Evolutionary conservation across 2,329 filamentous ascomycete genomes (phyloP).

Genomic region (Alternaria solani): DNA sequence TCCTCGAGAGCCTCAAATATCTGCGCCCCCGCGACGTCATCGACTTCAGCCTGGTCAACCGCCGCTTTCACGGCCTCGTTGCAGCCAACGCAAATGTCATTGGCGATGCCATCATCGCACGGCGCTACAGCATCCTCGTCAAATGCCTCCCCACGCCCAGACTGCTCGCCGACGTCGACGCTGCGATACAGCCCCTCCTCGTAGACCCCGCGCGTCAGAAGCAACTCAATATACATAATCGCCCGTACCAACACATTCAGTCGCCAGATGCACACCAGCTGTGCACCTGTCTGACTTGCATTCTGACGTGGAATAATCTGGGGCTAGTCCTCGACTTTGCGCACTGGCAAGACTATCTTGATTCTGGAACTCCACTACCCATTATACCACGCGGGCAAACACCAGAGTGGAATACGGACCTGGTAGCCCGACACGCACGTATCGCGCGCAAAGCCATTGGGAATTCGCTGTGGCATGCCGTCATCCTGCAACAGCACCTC

Average conservation of each 20-base stretch:
- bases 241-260: slow-evolving; percentile 62
- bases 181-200: slow-evolving; percentile 49
- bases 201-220: slow-evolving; percentile 54
- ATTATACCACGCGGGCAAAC: slow-evolving; percentile 59
- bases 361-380: slow-evolving; percentile 61
- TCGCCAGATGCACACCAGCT: slow-evolving; percentile 57
- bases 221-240: slow-evolving; percentile 57
- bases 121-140: slow-evolving; percentile 61
- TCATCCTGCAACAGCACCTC: slow-evolving; percentile 59
- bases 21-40: slow-evolving; percentile 63
- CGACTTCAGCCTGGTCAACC: slow-evolving; percentile 55
- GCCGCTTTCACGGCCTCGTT: slow-evolving; percentile 56
- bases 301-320: slow-evolving; percentile 65
- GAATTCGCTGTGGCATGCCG: slow-evolving; percentile 61
- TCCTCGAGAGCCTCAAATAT: slow-evolving; percentile 58
- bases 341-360: slow-evolving; percentile 63
- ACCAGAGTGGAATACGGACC: slow-evolving; percentile 60
- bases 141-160: slow-evolving; percentile 63
- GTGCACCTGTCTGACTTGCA: slow-evolving; percentile 66
- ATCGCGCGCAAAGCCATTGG: slow-evolving; percentile 58
- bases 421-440: slow-evolving; percentile 55
- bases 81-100: slow-evolving; percentile 55
- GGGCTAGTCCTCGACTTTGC: slow-evolving; percentile 64
- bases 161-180: slow-evolving; percentile 54
- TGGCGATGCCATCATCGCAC: slow-evolving; percentile 53